These are phyloP conservation scores for Fistulina hepatica DNA, from an alignment of 1,284 basidiomycete species.

Conservation along the genomic window DNA sequence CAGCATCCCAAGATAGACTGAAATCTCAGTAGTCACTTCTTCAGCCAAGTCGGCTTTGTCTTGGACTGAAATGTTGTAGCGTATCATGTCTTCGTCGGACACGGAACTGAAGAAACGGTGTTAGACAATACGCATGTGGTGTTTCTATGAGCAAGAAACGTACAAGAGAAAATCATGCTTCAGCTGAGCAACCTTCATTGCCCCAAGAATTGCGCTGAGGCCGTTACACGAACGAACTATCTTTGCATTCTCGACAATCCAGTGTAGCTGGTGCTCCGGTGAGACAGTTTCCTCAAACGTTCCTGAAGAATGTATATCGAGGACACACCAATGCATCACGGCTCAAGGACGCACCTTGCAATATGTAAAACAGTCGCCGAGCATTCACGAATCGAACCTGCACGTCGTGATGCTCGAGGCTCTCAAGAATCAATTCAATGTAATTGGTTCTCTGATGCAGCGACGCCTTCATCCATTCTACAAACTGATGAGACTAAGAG, in stretches of 20 bases:
- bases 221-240: slow-evolving; percentile 81
- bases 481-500: slow-evolving; percentile 5
- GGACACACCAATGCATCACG: slow-evolving; percentile 7
- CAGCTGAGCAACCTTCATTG: slow-evolving; percentile 81
- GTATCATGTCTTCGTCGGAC: slow-evolving; percentile 58
- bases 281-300: slow-evolving; percentile 86
- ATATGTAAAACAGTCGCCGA: slow-evolving; percentile 77
- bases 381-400: slow-evolving; percentile 79
- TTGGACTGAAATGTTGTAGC: slow-evolving; percentile 53
- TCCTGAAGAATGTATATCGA: slow-evolving; percentile 37
- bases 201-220: slow-evolving; percentile 73
- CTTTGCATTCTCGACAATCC: slow-evolving; percentile 92
- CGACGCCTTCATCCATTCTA: slow-evolving; percentile 73
- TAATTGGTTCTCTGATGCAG: slow-evolving; percentile 55
- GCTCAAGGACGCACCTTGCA: slow-evolving; percentile 60
- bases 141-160: slow-evolving; percentile 11
- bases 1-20: slow-evolving; percentile 84
- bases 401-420: slow-evolving; percentile 76
- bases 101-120: slow-evolving; percentile 39
- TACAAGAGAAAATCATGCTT: slow-evolving; percentile 83
- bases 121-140: slow-evolving; percentile 7
- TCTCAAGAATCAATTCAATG: slow-evolving; percentile 73
- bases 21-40: slow-evolving; percentile 83
- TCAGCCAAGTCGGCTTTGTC: slow-evolving; percentile 75
- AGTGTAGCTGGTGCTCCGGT: slow-evolving; percentile 89